A percentile compares a stretch with the other conserved stretches of the same genome.
These are phyloP conservation scores for Lactifluus echinatus DNA, from an alignment of 768 basidiomycete species.

Conservation along the genomic window DNA sequence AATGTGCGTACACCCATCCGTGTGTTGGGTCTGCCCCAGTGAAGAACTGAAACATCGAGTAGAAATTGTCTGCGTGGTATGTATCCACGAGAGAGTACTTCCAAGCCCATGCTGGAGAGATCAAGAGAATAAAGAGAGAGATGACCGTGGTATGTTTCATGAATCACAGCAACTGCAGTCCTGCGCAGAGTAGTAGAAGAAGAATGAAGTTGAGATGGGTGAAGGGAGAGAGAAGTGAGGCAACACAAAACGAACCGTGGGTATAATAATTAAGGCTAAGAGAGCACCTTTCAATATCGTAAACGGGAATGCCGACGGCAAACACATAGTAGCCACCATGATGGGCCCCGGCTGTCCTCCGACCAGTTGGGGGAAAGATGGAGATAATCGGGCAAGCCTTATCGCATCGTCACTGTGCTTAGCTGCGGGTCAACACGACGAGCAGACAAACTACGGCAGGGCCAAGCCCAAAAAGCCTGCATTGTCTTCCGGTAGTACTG, in stretches of 20 bases:
- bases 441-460: background rate
- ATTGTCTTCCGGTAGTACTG: background rate
- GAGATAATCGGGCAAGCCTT: background rate
- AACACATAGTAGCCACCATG: background rate
- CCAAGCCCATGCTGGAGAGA: background rate
- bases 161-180: background rate
- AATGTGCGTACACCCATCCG: constrained; percentile 13
- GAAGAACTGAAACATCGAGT: constrained; percentile 13
- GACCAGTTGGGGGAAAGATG: background rate
- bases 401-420: background rate
- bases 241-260: background rate
- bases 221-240: background rate
- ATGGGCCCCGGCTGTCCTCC: background rate
- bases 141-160: background rate
- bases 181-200: background rate
- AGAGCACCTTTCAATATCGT: background rate
- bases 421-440: background rate
- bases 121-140: background rate
- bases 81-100: constrained; percentile 7
- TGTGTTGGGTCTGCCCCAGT: constrained; percentile 13
- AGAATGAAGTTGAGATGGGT: no score
- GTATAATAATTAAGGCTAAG: background rate
- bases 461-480: no score
- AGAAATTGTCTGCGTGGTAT: constrained; percentile 8
- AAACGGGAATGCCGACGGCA: background rate